Evolutionary conservation across 108 stramenopile genomes (phyloP), one percentile per base, ranked within the genome.

Genomic region (Fragilariopsis cylindrus): DNA sequence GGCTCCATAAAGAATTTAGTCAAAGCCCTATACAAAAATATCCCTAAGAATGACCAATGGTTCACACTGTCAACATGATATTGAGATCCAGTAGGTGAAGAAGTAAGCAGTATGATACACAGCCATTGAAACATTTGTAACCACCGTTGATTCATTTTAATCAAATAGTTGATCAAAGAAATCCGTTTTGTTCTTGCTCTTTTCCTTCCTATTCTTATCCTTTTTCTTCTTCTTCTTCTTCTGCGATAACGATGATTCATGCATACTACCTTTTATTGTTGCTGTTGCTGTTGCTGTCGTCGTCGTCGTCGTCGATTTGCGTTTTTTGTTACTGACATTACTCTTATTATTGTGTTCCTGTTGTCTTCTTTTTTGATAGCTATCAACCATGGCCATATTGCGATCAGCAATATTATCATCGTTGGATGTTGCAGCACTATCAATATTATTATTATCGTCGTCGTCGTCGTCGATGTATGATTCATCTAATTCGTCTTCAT

Each of bases 131-230:
- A 30, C 2, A 30, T 30, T 30, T 30, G 30, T 30, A 30, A 30
- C 30, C 30, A 30, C 30, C 30, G 30, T 30, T 30, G 30, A 30
- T 30, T 30, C 30, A 30, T 30, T 30, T 63, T 44, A 79, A 48
- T 60, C 78, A 76, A 84, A 84, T 7, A 84, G 58, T 15, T 73
- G 64, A 54, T 84, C 84, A 71, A 84, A 81, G 60, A 84, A 81
- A 58, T 87, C 80, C 9, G 66, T 70, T 44, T 39, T 70, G 60
- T 74, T 63, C 39, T 49, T 50, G 39, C 71, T 75, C 42, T 74
- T 73, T 47, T 76, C 76, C 46, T 70, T 76, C 50, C 75, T 81
- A 60, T 65, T 81, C 47, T 70, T 71, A 65, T 72, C 62, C 40
- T 78, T 74, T 60, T 48, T 73, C 52, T 56, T 64, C 3, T 53